Evolutionary conservation across 176 grass and related monocot species (phyloP), one percentile per base, ranked within the genome.

Genomic region (Miscanthus lutarioriparius): DNA sequence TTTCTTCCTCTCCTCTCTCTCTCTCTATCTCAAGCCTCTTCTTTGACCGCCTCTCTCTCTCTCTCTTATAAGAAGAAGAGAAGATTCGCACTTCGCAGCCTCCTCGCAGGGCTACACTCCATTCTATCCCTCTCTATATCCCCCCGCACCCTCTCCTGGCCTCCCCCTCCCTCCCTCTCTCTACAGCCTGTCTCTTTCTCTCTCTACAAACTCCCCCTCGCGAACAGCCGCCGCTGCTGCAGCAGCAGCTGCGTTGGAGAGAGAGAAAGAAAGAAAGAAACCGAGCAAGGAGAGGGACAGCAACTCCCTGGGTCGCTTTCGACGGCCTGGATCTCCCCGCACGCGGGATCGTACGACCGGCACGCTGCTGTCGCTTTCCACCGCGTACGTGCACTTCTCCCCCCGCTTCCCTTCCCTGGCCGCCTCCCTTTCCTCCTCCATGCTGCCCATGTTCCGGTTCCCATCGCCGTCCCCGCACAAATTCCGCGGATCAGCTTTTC

Each of bases 321-420:
- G 82, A 79, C 84, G 91, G 94, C 69, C 81, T 37, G 61, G 91
- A 93, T 93, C 89, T 84, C 82, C 81, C 85, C 85, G 43, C 56
- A 76, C 74, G 53, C 23, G 19, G 41, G 70, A 92, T 94, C 91
- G 79, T 87, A 94, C 94, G 82, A 43, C 36, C 27, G 26, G 19
- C 85, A 69, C 88, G 76, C 22, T 41, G 72, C 80, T 80, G 78
- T 93, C 89, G 78, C 83, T 88, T 86, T 86, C 88, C 36, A 75
- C 62, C 74, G 61, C 75, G 71, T 79, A 85, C 69, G 86, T 88
- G 45, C 5, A 41, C 47, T 17, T 15, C 27, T 63, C 41, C 12
- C 0, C 41, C 3, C 14, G 47, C 69, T 35, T 35, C 33, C 33
- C 69, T 35, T 35, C 33, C 33, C 70, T 58, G 54, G 47, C 14